Conservation (phyloP, 2,329 filamentous ascomycete species). For the Dactylellina drechsleri region DNA sequence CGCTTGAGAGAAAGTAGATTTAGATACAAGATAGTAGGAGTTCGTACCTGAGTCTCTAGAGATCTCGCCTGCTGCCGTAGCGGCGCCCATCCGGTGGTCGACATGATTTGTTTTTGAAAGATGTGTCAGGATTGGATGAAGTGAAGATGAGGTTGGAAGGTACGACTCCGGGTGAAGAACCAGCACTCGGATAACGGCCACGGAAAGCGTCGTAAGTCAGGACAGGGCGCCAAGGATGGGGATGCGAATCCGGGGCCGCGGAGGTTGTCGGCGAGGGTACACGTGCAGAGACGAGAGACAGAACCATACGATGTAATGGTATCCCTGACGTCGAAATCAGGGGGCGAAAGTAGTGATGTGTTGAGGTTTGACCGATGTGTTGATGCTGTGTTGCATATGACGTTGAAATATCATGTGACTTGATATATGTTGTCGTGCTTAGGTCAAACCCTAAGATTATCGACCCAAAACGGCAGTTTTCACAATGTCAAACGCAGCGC, state of each 20-base stretch:
- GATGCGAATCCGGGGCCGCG: slow-evolving; percentile 31
- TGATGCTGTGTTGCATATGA: slow-evolving; percentile 29
- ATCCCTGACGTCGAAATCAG: slow-evolving; percentile 13
- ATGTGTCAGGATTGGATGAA: background rate
- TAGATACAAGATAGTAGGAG: slow-evolving; percentile 7
- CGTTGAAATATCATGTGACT: slow-evolving; percentile 37
- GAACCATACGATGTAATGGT: slow-evolving; percentile 12
- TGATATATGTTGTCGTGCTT: slow-evolving; percentile 19
- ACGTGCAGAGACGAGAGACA: slow-evolving; percentile 35
- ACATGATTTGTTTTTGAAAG: slow-evolving; percentile 25
- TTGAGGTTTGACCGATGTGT: slow-evolving; percentile 19
- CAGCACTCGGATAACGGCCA: background rate
- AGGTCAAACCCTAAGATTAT: slow-evolving; percentile 52
- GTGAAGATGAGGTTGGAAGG: background rate
- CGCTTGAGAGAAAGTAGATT: background rate
- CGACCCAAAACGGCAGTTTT: slow-evolving; percentile 36
- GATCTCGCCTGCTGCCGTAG: slow-evolving; percentile 89
- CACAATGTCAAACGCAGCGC: slow-evolving; percentile 36
- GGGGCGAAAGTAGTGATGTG: slow-evolving; percentile 16
- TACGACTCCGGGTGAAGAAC: slow-evolving; percentile 22
- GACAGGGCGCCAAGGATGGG: slow-evolving; percentile 8
- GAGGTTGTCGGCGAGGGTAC: background rate
- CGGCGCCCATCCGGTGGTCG: slow-evolving; percentile 81
- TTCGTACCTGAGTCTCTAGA: slow-evolving; percentile 85
- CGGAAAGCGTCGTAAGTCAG: slow-evolving; percentile 4